Conservation (phyloP, 352 stramenopile genomes). For the Phytopythium montanum region DNA sequence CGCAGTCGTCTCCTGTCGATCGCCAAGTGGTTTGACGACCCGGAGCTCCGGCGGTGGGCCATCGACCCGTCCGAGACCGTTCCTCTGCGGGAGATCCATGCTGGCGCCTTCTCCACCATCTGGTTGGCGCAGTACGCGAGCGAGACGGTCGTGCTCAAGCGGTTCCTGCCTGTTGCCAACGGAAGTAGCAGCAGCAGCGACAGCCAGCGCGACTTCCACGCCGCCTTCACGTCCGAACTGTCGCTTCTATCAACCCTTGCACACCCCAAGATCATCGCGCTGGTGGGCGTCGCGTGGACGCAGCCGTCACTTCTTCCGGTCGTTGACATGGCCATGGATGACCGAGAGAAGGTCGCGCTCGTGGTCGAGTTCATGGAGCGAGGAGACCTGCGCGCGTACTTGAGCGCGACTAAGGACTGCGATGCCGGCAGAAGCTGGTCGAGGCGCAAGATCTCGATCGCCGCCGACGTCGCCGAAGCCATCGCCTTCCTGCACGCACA, state of each 20-base stretch:
- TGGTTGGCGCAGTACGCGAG: conserved; percentile 49
- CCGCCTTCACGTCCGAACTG: conserved; percentile 69
- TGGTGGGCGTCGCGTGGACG: conserved; percentile 76
- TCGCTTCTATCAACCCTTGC: conserved; percentile 50
- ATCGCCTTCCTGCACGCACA: conserved; percentile 68
- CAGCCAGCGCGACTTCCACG: conserved; percentile 15
- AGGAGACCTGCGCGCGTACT: conserved; percentile 55
- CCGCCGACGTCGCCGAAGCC: conserved; percentile 53
- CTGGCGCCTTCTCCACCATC: conserved; percentile 40
- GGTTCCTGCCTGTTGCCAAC: conserved; percentile 22
- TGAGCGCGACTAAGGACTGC: conserved; percentile 30
- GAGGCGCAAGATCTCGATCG: conserved; percentile 51
- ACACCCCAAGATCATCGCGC: conserved; percentile 77
- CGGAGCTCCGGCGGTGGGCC: conserved; percentile 43
- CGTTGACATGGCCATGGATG: background rate
- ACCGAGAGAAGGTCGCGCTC: conserved; percentile 44
- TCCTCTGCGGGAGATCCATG: conserved; percentile 29
- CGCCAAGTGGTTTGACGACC: conserved; percentile 32
- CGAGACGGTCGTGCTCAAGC: conserved; percentile 47
- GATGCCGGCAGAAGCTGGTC: conserved; percentile 34
- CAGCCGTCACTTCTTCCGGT: background rate
- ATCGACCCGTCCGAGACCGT: conserved; percentile 36
- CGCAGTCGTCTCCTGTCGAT: background rate
- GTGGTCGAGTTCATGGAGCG: conserved; percentile 73
- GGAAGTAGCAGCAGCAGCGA: conserved; percentile 1